Conservation (phyloP, 352 stramenopile genomes). For the Phytopythium delawarense region DNA sequence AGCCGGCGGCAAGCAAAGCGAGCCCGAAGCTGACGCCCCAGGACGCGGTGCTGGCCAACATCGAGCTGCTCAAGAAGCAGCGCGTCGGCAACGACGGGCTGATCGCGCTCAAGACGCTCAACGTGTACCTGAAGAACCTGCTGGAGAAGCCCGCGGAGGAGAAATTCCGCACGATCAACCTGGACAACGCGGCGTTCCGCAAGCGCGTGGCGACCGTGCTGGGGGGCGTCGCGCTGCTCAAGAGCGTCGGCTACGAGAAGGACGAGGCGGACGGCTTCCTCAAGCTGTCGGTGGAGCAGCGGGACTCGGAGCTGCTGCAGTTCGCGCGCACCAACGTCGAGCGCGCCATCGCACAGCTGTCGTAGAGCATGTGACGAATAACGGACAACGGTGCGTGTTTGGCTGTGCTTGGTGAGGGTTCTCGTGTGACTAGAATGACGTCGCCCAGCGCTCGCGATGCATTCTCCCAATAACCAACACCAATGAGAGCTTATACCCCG, state of each 20-base stretch:
- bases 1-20: slow-evolving; percentile 25
- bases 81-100: slow-evolving; percentile 77
- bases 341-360: slow-evolving; percentile 62
- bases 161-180: slow-evolving; percentile 90
- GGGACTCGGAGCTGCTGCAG: slow-evolving; percentile 56
- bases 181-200: slow-evolving; percentile 89
- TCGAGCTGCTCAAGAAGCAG: slow-evolving; percentile 85
- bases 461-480: neutral
- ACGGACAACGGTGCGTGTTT: neutral
- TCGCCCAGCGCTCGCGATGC: neutral
- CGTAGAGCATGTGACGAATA: slow-evolving; percentile 11
- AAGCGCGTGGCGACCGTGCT: slow-evolving; percentile 84
- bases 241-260: slow-evolving; percentile 88
- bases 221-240: slow-evolving; percentile 82
- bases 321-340: slow-evolving; percentile 55
- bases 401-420: neutral
- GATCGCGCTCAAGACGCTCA: slow-evolving; percentile 78
- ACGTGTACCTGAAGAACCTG: slow-evolving; percentile 87
- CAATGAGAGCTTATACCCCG: slow-evolving; percentile 1
- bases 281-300: slow-evolving; percentile 56
- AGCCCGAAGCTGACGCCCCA: slow-evolving; percentile 46
- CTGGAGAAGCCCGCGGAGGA: slow-evolving; percentile 85
- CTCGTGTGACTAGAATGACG: neutral
- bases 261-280: slow-evolving; percentile 62
- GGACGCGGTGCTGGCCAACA: slow-evolving; percentile 67